These are phyloP conservation scores for Nicotiana tabacum DNA, from an alignment of 257 asterid species.

Conservation along the genomic window DNA sequence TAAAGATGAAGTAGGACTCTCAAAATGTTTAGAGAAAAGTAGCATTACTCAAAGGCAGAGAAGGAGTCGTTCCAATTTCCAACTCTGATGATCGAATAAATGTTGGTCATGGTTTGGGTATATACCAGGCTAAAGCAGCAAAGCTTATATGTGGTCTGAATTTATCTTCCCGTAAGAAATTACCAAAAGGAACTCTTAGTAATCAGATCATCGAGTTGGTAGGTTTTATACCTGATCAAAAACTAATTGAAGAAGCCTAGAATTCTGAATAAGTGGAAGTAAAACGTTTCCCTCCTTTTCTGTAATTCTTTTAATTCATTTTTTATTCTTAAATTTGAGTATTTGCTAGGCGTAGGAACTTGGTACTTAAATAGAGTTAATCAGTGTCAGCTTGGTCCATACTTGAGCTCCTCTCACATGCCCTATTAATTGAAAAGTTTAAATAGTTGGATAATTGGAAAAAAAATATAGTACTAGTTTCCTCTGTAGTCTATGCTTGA, in stretches of 20 bases:
- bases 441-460: not conserved
- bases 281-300: not conserved
- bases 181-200: not conserved
- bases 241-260: not conserved
- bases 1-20: not conserved
- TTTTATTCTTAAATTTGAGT: not conserved
- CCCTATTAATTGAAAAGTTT: not conserved
- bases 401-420: not conserved
- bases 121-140: not conserved
- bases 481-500: not conserved
- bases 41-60: not conserved
- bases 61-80: not conserved
- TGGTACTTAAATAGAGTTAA: not conserved
- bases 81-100: not conserved
- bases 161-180: not conserved
- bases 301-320: not conserved
- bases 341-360: not conserved
- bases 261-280: not conserved
- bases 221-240: not conserved
- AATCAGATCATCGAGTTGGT: not conserved
- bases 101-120: not conserved
- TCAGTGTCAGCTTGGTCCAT: not conserved
- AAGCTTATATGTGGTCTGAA: not conserved
- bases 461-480: not conserved
- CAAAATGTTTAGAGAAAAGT: not conserved